These are phyloP conservation scores for Didymella arachidicola DNA, from an alignment of 2,329 filamentous ascomycete species.

Conservation along the genomic window DNA sequence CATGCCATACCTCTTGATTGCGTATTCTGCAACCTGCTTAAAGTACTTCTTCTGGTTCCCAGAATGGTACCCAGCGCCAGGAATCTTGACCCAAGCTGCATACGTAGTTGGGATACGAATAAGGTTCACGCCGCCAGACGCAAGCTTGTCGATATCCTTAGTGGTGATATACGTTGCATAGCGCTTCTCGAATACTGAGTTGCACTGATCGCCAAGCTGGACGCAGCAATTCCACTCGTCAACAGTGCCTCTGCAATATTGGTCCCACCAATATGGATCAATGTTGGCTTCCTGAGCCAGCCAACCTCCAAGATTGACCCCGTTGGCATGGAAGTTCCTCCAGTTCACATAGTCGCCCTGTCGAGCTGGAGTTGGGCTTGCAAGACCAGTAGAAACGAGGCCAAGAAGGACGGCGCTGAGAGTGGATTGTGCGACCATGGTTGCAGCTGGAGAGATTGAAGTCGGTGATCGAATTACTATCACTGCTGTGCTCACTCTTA, in stretches of 20 bases:
- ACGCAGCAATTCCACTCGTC: constrained; percentile 51
- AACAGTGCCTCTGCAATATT: constrained; percentile 27
- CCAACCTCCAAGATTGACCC: constrained; percentile 47
- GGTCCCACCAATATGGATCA: constrained; percentile 41
- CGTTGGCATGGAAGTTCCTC: constrained; percentile 28
- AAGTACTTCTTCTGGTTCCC: constrained; percentile 45
- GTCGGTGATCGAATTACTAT: not conserved
- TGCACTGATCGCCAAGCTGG: constrained; percentile 27
- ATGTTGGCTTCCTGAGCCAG: constrained; percentile 41
- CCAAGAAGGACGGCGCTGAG: not conserved
- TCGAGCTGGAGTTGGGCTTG: constrained; percentile 1
- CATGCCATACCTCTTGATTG: constrained; percentile 48
- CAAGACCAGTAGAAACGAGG: constrained; percentile 3
- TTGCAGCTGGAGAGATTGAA: not conserved
- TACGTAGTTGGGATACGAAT: constrained; percentile 51
- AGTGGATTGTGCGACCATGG: constrained; percentile 4
- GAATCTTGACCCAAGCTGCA: constrained; percentile 49
- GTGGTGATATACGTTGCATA: constrained; percentile 45
- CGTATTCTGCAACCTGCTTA: constrained; percentile 46
- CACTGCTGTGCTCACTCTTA: constrained; percentile 3
- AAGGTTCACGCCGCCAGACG: constrained; percentile 41
- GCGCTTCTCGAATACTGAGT: constrained; percentile 38
- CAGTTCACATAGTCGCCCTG: constrained; percentile 25
- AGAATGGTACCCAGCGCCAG: constrained; percentile 43
- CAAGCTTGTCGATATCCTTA: constrained; percentile 45